Evolutionary conservation across 805 yeast species (phyloP), one percentile per base, ranked within the genome.

Genomic region (Pichia pseudocactophila): DNA sequence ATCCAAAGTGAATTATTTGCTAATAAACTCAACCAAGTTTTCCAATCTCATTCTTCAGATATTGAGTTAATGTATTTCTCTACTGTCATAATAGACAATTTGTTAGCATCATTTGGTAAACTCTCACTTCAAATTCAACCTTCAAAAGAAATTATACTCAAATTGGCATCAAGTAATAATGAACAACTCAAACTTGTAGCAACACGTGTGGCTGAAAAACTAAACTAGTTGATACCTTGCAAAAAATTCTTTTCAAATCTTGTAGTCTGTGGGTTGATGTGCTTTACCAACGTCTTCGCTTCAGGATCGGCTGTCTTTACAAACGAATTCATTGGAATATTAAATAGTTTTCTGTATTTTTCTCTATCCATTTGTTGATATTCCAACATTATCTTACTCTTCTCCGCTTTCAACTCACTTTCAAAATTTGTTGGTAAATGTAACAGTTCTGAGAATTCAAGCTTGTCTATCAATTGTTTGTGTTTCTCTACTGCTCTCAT

Each of bases 261-360:
- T 13, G 30, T 37, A 3, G 65, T 61, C 41, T 61, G 65, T 2
- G 61, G 61, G 41, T 62, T 62, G 6, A 17, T 30, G 36, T 54
- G 53, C 10, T 19, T 37, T 25, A 45, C 43, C 4, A 52, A 39
- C 6, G n/a, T 34, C 2, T 36, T 41, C 18, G 49, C 55, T 7
- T 44, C 33, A 1, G 44, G 36, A 6, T 41, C 19, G 5, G 61
- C 58, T 4, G 62, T 58, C 27, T 30, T 26, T 3, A 39, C 47
- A 38, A 57, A 58, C 7, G 47, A 41, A n/a, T 36, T 25, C n/a
- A 22, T 4, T 12, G 50, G 43, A 7, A 57, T 42, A 12, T 38
- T 38, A 35, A 57, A 50, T 7, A 52, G 28, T 13, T 37, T 22
- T 13, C 36, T 34, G 34, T 46, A 51, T 8, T 44, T 39, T 7